A percentile compares a stretch with the other conserved stretches of the same genome.
Evolutionary conservation across 106 monocot genomes (phyloP).

Genomic region (Amphibolis antarctica): DNA sequence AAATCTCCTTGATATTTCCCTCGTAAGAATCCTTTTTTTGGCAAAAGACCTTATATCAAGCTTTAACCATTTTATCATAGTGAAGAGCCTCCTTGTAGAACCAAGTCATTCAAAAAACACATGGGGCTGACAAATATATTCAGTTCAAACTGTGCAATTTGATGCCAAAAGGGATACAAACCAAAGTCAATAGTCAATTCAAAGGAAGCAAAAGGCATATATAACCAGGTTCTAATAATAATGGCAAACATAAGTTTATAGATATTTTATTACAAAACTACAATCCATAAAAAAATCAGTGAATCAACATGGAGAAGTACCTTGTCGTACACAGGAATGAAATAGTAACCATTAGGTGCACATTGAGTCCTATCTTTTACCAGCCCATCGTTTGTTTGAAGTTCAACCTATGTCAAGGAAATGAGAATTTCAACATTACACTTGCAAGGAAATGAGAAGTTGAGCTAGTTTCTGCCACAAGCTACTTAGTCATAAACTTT

Average conservation of each 20-base stretch:
- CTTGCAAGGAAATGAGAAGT: background rate
- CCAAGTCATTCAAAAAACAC: no score
- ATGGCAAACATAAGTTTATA: background rate
- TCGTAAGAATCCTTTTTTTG: no score
- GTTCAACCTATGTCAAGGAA: conserved; percentile 56
- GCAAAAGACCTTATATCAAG: no score
- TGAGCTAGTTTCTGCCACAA: background rate
- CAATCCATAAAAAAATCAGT: background rate
- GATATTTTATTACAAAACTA: background rate
- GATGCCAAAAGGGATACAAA: no score
- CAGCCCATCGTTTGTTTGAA: conserved; percentile 76
- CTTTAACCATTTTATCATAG: no score
- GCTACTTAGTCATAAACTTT: background rate
- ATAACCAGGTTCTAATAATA: no score
- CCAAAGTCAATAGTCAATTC: no score
- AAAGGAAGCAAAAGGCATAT: no score
- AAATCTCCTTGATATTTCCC: no score
- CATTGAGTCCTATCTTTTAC: conserved; percentile 90
- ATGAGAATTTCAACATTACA: background rate
- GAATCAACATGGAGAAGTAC: conserved; percentile 12
- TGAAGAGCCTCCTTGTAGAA: no score
- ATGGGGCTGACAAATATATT: no score
- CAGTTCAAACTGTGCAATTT: no score
- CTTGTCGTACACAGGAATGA: conserved; percentile 97
- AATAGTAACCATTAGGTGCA: conserved; percentile 99